Base-by-base conservation (phyloP, 306 rosid genomes). In the Citrullus amarus region DNA sequence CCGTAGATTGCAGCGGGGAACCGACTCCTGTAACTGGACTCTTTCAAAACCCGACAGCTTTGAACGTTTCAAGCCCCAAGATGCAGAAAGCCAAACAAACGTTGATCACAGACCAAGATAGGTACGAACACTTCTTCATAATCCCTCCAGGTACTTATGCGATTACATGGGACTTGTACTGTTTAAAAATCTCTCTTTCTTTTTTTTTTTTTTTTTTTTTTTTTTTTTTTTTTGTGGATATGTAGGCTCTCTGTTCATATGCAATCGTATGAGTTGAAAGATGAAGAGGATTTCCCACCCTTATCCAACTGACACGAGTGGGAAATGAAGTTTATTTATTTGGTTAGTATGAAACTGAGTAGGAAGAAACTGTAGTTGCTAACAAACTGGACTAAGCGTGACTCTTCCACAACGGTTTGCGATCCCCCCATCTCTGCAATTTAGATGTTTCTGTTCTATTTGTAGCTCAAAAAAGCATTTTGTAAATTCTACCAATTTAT, bases 211-310 rank as follows among this genome's bases (percentile, higher is more conserved):
- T 25, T 25, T 25, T 25, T 25, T 32, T 32, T 32, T 4, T 67
- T n/a, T 11, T 0, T 16, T 4, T 73, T 60, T 59, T 54, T 43
- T 16, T 76, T 77, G 62, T 77, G 85, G 68, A 78, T 78, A 55
- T 87, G 87, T 83, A 88, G 91, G 89, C 78, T 86, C 57, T 78
- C 80, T 57, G 83, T 18, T n/a, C 80, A 75, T 63, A 84, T 18
- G 32, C 80, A 75, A 77, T 80, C 91, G 4, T 88, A 84, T 71
- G 86, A 53, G 78, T 80, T 88, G 89, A 88, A 88, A 84, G 86
- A 88, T 56, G 89, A 88, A 39, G 90, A 80, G 11, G 91, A 88
- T 78, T 88, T 88, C 86, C 91, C 91, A 57, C 91, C 91, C 28
- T 72, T 88, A 69, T 88, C 86, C 18, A 79, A 32, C 80, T 86